These are phyloP conservation scores for Sporothrix phasma DNA, from an alignment of 2,329 filamentous ascomycete genomes.

Conservation along the genomic window DNA sequence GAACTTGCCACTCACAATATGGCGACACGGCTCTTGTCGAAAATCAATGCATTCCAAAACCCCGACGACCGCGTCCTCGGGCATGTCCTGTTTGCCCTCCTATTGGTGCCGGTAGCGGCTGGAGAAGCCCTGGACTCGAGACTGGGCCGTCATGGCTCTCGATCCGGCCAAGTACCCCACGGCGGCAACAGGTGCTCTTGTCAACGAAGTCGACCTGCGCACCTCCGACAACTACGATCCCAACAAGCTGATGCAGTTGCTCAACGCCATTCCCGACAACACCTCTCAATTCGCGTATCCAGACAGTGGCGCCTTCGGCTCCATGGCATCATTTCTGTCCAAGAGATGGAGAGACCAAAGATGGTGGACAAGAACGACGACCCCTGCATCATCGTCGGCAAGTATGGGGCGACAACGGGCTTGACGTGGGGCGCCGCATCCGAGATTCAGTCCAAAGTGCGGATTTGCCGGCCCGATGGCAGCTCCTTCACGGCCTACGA, in stretches of 20 bases:
- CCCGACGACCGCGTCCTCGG: no score
- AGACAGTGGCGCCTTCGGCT: neutral
- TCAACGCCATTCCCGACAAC: neutral
- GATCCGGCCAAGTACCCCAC: neutral
- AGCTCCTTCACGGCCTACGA: neutral
- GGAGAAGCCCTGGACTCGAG: neutral
- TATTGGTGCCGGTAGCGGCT: no score
- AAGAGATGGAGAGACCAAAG: neutral
- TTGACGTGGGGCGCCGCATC: neutral
- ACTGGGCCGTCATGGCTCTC: neutral
- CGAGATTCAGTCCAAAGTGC: neutral
- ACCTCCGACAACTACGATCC: neutral
- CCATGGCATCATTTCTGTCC: neutral
- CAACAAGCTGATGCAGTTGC: neutral
- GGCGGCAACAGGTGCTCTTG: neutral
- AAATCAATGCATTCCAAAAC: no score
- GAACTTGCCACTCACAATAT: no score
- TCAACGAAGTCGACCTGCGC: neutral
- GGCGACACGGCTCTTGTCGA: no score
- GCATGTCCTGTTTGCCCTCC: no score
- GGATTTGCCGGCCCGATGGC: neutral
- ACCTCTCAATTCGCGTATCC: neutral
- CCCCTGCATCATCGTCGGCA: neutral
- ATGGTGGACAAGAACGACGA: neutral
- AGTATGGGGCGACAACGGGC: neutral